A percentile compares a stretch with the other conserved stretches of the same genome.
phyloP scores from a whole-genome alignment of 2,329 filamentous ascomycete genomes.

The Sporothrix phasma region DNA sequence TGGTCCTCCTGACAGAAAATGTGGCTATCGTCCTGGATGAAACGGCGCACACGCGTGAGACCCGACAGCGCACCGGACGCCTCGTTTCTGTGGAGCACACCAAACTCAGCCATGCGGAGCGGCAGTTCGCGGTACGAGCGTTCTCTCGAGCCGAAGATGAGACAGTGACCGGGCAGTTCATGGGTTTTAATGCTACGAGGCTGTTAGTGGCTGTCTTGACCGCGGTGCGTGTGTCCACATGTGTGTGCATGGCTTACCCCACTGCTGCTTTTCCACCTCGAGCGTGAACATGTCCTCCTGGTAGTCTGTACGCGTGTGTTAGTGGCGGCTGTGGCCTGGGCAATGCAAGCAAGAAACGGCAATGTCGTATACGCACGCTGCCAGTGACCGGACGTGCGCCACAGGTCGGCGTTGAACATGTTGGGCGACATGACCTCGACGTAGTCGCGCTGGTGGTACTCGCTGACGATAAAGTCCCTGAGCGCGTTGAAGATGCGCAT shows the following conservation, averaged over 20 bases:
- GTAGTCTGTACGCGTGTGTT: slow-evolving; percentile 42
- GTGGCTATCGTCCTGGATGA: slow-evolving; percentile 86
- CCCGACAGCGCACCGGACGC: slow-evolving; percentile 72
- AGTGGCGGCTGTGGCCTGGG: not conserved
- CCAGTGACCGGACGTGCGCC: slow-evolving; percentile 96
- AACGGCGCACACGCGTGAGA: slow-evolving; percentile 72
- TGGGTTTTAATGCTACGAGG: slow-evolving; percentile 47
- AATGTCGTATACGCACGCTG: slow-evolving; percentile 34
- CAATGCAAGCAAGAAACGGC: not conserved
- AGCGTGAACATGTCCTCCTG: slow-evolving; percentile 84
- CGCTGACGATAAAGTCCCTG: slow-evolving; percentile 66
- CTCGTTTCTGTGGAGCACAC: slow-evolving; percentile 78
- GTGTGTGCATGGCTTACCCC: slow-evolving; percentile 14
- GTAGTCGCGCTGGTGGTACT: slow-evolving; percentile 91
- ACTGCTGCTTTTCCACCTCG: slow-evolving; percentile 62
- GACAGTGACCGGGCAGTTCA: slow-evolving; percentile 86
- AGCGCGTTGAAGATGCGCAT: slow-evolving; percentile 23
- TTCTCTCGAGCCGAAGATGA: slow-evolving; percentile 65
- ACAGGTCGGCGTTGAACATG: slow-evolving; percentile 88
- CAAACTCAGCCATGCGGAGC: slow-evolving; percentile 78
- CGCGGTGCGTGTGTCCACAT: not conserved
- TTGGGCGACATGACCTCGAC: slow-evolving; percentile 93
- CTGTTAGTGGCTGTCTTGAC: not conserved
- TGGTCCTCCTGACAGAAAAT: slow-evolving; percentile 76
- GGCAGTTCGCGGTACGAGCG: slow-evolving; percentile 74